Evolutionary conservation across 768 basidiomycete genomes (phyloP), one percentile per base, ranked within the genome.

Genomic region (Baorangia bicolor): DNA sequence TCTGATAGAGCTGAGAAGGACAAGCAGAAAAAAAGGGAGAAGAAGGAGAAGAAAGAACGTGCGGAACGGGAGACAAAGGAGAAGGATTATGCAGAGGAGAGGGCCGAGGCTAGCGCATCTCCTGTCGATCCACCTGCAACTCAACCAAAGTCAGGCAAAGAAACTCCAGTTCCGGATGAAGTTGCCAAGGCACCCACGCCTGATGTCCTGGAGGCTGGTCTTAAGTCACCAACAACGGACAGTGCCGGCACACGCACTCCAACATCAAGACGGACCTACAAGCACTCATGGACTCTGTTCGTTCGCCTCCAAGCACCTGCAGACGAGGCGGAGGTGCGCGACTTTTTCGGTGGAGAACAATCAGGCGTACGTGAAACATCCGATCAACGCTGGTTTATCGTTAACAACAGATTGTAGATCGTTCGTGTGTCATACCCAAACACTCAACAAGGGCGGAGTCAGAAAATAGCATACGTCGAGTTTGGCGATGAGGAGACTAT

Each of bases 401-500:
- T 49, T 34, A 27, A 65, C 33, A 46, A 28, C 14, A 33, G 6
- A 13, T 38, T 27, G 40, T 57, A 90, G 87, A 87, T 94, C 63
- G 86, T 83, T 30, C 81, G 83, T 48, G 78, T 94, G 49, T 78
- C 79, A 56, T 78, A 87, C 55, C 89, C 88, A 0, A 60, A 72
- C 33, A 70, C 60, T 13, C 78, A 72, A 61, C 62, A 72, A 5
- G 81, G 82, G 11, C 82, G 85, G 43, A 72, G 77, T 28, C 74
- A 73, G 51, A 83, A 79, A 60, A 77, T 93, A 53, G 90, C 86
- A 2, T 97, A 93, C 66, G 83, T 97, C 49, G 94, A 96, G 66
- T 97, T 96, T 71, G 88, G 84, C 5, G 90, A 92, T 63, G 92
- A 95, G 64, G 90, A 88, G 43, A 78, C 85, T 11, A 91, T 94